Evolutionary conservation across 352 stramenopile species (phyloP).

Genomic region (Phytophthora sp.): DNA sequence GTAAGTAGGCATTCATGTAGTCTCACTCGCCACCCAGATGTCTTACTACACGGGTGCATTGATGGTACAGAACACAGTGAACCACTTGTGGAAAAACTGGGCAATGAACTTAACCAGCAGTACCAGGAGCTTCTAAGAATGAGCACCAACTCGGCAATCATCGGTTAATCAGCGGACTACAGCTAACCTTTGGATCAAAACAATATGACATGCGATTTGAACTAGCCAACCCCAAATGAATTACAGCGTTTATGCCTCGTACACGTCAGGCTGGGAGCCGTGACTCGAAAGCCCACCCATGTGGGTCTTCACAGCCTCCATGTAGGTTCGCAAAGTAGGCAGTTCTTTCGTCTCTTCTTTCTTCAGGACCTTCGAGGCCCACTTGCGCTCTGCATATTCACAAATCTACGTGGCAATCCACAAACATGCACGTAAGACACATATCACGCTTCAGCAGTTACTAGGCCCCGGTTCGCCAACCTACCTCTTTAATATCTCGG

Average conservation of each 20-base stretch:
- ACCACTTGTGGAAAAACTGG: conserved; percentile 38
- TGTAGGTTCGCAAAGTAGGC: conserved; percentile 70
- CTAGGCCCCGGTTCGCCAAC: not conserved
- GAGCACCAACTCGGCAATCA: conserved; percentile 13
- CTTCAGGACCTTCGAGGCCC: conserved; percentile 90
- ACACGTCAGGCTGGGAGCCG: conserved; percentile 50
- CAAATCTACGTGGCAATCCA: conserved; percentile 66
- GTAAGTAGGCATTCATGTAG: conserved; percentile 31
- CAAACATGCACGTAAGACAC: not conserved
- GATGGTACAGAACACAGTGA: conserved; percentile 39
- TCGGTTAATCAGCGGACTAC: conserved; percentile 1
- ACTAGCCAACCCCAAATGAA: not conserved
- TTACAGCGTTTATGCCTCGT: conserved; percentile 47
- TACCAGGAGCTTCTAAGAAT: conserved; percentile 46
- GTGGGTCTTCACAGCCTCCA: conserved; percentile 79
- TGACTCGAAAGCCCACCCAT: conserved; percentile 52
- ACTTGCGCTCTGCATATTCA: conserved; percentile 93
- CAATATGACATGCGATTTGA: conserved; percentile 3
- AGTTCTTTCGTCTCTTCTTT: conserved; percentile 81
- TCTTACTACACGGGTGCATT: conserved; percentile 7
- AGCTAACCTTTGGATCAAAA: not conserved
- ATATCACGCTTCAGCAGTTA: not conserved
- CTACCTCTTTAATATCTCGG: conserved; percentile 94
- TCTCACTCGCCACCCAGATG: not conserved
- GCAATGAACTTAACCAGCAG: conserved; percentile 44